Conservation (phyloP, 2,329 filamentous ascomycete species). For the Aspergillus viridinutans region DNA sequence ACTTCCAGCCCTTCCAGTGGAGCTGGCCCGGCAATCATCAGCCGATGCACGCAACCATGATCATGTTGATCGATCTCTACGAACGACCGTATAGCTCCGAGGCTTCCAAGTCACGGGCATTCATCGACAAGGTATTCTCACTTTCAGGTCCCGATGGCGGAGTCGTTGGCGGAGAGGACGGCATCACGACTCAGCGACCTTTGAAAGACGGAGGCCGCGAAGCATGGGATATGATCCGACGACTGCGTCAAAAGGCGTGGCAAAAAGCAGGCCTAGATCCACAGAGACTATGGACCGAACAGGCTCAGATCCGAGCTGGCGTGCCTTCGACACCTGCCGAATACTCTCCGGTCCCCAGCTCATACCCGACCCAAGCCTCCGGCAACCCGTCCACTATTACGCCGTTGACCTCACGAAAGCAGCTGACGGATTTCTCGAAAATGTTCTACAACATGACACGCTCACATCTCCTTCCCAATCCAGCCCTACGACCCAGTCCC, state of each 20-base stretch:
- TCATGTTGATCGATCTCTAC: constrained; percentile 48
- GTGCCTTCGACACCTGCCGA: constrained; percentile 21
- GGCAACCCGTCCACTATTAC: constrained; percentile 5
- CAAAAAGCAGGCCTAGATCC: constrained; percentile 46
- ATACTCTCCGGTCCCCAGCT: constrained; percentile 6
- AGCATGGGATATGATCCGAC: constrained; percentile 47
- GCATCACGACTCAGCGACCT: constrained; percentile 40
- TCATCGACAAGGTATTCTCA: constrained; percentile 45
- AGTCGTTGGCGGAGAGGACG: constrained; percentile 44
- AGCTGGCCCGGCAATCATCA: constrained; percentile 41
- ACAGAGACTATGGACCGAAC: constrained; percentile 44
- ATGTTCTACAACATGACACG: constrained; percentile 35
- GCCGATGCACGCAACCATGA: constrained; percentile 32
- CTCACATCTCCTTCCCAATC: constrained; percentile 24
- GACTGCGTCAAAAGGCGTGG: constrained; percentile 46
- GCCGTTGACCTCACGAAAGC: constrained; percentile 10
- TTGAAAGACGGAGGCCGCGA: constrained; percentile 46
- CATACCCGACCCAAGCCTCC: constrained; percentile 8
- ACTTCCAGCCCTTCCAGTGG: constrained; percentile 48
- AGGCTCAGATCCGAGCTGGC: constrained; percentile 41
- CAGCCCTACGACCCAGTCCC: constrained; percentile 20
- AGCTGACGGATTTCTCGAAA: constrained; percentile 30
- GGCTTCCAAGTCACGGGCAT: constrained; percentile 41
- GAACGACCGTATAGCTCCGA: constrained; percentile 44
- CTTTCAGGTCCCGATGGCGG: constrained; percentile 43